A percentile compares a stretch with the other conserved stretches of the same genome.
phyloP scores from a whole-genome alignment of 139 green algal species.

The Coelastrella sp. region DNA sequence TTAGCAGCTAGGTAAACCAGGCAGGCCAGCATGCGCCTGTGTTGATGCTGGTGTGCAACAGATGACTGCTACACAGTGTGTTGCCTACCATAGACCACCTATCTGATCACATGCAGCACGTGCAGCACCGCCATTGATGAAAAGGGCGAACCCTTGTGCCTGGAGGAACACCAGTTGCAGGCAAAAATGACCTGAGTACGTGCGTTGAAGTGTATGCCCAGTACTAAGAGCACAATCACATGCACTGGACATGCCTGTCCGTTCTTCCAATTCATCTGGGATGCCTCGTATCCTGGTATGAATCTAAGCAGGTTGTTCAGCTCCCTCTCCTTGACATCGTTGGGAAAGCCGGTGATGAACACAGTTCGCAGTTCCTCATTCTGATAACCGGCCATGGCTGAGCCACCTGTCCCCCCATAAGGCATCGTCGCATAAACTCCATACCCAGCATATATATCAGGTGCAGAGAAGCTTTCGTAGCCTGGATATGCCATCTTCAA shows the following conservation, averaged over 20 bases:
- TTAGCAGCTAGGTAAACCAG: too few species aligned
- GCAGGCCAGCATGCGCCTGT: too few species aligned
- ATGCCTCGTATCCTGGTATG: conserved; percentile 90
- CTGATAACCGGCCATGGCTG: not conserved
- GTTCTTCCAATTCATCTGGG: conserved; percentile 85
- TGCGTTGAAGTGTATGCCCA: not conserved
- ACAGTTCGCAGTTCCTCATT: conserved; percentile 87
- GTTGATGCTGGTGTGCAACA: too few species aligned
- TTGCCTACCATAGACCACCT: conserved; percentile 69
- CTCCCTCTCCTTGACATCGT: conserved; percentile 92
- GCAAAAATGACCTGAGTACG: conserved; percentile 29
- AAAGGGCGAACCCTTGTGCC: conserved; percentile 91
- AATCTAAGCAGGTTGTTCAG: conserved; percentile 96
- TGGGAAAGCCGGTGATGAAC: conserved; percentile 91
- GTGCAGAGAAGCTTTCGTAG: conserved; percentile 25
- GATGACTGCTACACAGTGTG: not conserved
- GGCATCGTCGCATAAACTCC: not conserved
- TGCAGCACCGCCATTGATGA: conserved; percentile 64
- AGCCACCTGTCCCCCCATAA: not conserved
- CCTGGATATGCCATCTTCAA: conserved; percentile 34
- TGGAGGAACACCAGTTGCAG: conserved; percentile 9
- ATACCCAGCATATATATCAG: not conserved
- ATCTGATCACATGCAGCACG: conserved; percentile 71
- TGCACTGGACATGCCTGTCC: conserved; percentile 24
- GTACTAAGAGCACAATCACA: not conserved